A percentile compares a stretch with the other conserved stretches of the same genome.
These are phyloP conservation scores for Rosa persica DNA, from an alignment of 306 rosid species.

Conservation along the genomic window DNA sequence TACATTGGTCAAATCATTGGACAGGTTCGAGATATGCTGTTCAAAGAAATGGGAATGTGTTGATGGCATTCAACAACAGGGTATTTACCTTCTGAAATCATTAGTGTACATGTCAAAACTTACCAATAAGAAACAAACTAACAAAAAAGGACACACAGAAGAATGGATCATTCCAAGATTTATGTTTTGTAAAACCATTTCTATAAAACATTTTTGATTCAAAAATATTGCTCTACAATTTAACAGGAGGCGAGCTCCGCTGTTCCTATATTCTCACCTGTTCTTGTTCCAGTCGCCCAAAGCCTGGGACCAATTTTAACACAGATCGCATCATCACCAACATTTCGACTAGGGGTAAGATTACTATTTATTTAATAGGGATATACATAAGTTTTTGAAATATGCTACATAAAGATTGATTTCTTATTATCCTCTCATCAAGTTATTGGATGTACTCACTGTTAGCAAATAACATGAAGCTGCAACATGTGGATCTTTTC, in stretches of 20 bases:
- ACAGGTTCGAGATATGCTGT: slow-evolving; percentile 98
- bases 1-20: slow-evolving; percentile 36
- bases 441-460: not conserved
- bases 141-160: not conserved
- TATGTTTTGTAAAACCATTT: not conserved
- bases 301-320: slow-evolving; percentile 89
- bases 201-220: not conserved
- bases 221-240: not conserved
- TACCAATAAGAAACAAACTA: not conserved
- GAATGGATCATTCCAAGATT: not conserved
- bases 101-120: slow-evolving; percentile 11
- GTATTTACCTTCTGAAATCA: slow-evolving; percentile 38
- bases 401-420: not conserved
- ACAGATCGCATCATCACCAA: slow-evolving; percentile 86
- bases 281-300: slow-evolving; percentile 91
- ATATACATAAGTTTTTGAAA: not conserved
- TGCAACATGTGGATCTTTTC: not conserved
- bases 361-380: slow-evolving; percentile 14
- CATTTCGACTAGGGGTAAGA: slow-evolving; percentile 82
- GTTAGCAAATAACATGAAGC: not conserved
- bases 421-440: slow-evolving; percentile 1
- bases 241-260: slow-evolving; percentile 91
- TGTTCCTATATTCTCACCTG: slow-evolving; percentile 92
- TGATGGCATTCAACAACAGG: slow-evolving; percentile 97
- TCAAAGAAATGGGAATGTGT: slow-evolving; percentile 89